Percentiles rank a stretch among this genome's conserved stretches.
Evolutionary conservation across 2,329 filamentous ascomycete genomes (phyloP).

Genomic region (Cadophora gregata): DNA sequence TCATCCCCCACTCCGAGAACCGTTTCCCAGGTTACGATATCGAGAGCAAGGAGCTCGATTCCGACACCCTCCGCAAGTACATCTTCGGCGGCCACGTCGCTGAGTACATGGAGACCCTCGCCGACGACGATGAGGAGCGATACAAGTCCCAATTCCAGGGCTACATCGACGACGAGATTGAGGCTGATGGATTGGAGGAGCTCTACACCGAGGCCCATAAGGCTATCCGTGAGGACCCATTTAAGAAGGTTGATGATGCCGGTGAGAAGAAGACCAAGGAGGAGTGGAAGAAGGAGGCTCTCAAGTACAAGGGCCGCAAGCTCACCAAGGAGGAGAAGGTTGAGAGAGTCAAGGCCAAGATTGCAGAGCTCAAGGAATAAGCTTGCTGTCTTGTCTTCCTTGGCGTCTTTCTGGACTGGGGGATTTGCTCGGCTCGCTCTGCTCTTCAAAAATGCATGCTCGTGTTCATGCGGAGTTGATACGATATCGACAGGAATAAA

Average conservation of each 20-base stretch:
- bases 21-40: constrained; percentile 99
- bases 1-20: constrained; percentile 98
- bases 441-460: constrained; percentile 24
- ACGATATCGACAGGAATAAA: constrained; percentile 15
- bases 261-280: constrained; percentile 95
- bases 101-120: constrained; percentile 99
- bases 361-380: constrained; percentile 73
- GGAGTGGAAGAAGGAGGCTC: constrained; percentile 92
- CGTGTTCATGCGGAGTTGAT: constrained; percentile 34
- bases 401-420: constrained; percentile 26
- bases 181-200: constrained; percentile 97
- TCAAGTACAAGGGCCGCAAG: constrained; percentile 84
- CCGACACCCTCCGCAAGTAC: constrained; percentile 97
- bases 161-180: constrained; percentile 96
- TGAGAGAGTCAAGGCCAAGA: constrained; percentile 86
- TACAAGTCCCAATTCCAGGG: constrained; percentile 98
- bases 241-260: constrained; percentile 83
- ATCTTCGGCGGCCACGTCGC: constrained; percentile 98
- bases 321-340: constrained; percentile 83
- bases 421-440: constrained; percentile 29
- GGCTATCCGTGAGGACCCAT: constrained; percentile 96
- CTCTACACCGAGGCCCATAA: constrained; percentile 94
- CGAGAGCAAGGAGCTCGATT: constrained; percentile 96
- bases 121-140: constrained; percentile 99
- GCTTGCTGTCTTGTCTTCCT: constrained; percentile 19